Percentiles rank a stretch among this genome's conserved stretches.
These are phyloP conservation scores for Talaromyces sp. DNA, from an alignment of 2,329 filamentous ascomycete genomes.

Conservation along the genomic window DNA sequence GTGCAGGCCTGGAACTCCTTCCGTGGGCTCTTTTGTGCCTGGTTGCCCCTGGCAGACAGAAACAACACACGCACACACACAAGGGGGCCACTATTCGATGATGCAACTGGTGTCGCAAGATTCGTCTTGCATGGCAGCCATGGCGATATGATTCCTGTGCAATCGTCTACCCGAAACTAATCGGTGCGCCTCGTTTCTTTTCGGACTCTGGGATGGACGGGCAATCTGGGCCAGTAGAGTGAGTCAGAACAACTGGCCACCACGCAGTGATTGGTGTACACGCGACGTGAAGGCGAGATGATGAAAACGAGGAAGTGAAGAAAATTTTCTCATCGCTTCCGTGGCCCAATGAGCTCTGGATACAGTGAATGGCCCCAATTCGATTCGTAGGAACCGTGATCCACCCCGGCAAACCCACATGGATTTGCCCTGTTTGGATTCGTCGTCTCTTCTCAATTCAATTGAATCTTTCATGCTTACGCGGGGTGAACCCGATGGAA, in stretches of 20 bases:
- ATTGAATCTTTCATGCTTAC: not conserved
- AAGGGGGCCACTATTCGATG: not conserved
- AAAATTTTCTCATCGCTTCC: slow-evolving; percentile 7
- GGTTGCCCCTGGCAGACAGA: not conserved
- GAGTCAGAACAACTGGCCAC: slow-evolving; percentile 7
- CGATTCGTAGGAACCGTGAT: not conserved
- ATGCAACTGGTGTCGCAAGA: slow-evolving; percentile 9
- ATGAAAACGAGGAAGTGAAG: not conserved
- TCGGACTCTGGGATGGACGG: not conserved
- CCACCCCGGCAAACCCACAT: slow-evolving; percentile 5
- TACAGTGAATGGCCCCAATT: not conserved
- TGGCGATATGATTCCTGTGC: not conserved
- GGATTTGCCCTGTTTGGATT: not conserved
- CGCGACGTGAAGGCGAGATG: not conserved
- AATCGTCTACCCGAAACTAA: slow-evolving; percentile 7
- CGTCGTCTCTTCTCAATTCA: not conserved
- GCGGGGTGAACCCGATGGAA: slow-evolving; percentile 8
- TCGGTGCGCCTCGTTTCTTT: not conserved
- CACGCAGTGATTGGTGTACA: not conserved
- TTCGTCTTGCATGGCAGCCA: not conserved
- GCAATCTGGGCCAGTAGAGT: not conserved
- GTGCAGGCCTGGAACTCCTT: not conserved
- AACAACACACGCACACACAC: not conserved
- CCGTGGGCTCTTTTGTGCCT: not conserved
- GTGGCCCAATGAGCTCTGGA: not conserved